Conservation (phyloP, 768 basidiomycete genomes). For the Tylopilus sp. region DNA sequence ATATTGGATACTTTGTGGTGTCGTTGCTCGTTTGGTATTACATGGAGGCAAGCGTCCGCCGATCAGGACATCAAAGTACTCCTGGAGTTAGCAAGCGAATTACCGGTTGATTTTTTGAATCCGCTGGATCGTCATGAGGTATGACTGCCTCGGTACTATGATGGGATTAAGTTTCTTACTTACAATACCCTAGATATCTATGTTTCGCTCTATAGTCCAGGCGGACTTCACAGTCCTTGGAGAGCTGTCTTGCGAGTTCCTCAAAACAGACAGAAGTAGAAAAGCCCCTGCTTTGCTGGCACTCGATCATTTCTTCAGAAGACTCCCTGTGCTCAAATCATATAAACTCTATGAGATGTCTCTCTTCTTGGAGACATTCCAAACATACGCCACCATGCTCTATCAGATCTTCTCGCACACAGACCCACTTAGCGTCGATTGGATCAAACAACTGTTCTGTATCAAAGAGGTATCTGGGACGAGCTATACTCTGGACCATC, state of each 20-base stretch:
- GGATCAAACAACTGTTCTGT: conserved; percentile 30
- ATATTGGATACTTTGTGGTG: conserved; percentile 47
- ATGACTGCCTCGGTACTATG: neutral
- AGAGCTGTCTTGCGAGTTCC: conserved; percentile 32
- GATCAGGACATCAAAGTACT: conserved; percentile 16
- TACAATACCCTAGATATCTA: conserved; percentile 12
- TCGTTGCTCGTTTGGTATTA: conserved; percentile 39
- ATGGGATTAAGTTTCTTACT: neutral
- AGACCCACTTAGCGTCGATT: neutral
- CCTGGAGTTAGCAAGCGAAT: conserved; percentile 21
- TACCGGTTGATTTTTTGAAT: conserved; percentile 9
- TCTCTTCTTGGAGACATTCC: conserved; percentile 4
- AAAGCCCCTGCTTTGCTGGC: conserved; percentile 6
- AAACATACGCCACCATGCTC: conserved; percentile 3
- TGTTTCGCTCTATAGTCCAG: conserved; percentile 34
- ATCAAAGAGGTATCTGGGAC: conserved; percentile 7
- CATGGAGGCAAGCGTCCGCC: neutral
- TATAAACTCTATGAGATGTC: conserved; percentile 18
- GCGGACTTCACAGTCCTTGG: conserved; percentile 28
- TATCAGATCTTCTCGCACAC: neutral
- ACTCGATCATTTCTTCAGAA: conserved; percentile 4
- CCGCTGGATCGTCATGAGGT: conserved; percentile 11
- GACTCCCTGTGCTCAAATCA: conserved; percentile 15
- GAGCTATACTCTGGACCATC: neutral
- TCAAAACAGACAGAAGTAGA: neutral